Base-by-base conservation (phyloP, 2,329 filamentous ascomycete species). In the Calonectria hongkongensis region DNA sequence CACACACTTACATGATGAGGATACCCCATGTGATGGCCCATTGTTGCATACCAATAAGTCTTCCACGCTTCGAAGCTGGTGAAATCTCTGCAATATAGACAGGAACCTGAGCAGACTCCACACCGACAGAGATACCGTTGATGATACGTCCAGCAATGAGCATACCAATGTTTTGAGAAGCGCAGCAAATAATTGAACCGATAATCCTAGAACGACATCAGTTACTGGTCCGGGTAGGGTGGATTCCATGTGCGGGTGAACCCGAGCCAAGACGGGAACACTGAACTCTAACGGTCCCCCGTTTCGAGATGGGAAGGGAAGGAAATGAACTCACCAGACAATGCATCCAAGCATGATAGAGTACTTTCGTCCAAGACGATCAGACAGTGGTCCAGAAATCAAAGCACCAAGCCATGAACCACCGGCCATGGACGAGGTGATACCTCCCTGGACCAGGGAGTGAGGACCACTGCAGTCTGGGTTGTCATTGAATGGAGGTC, bases 31-130 rank as follows among this genome's bases (percentile, higher is more conserved):
- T 93, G 73, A 95, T 94, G 30, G 92, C 91, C 85, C 92, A 92
- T 81, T 95, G 93, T 81, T 94, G 92, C 43, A 89, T 87, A 65
- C 92, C 90, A 27, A 95, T 92, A 36, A 95, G 91, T 81, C 12
- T 88, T 28, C 92, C 92, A 71, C 92, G 89, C 43, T 81, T 79
- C 1, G 88, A 87, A 60, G 88, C 88, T 18, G 72, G 56, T 2
- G 70, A 91, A 86, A 93, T 86, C 79, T 93, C 92, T 51, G 90
- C 88, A 39, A 93, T 88, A 81, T 93, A 93, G 60, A 93, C 91
- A 2, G 91, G 91, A 3, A 92, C 91, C 76, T 92, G 90, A 10
- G 91, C 89, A 25, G 90, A 92, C 0, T 75, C 75, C 87, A 92
- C 91, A 76, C 91, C 91, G 68, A 93, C 90, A 58, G 88, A 87